Evolutionary conservation across 2,329 filamentous ascomycete genomes (phyloP).

Genomic region (Hymenoscyphus scutula): DNA sequence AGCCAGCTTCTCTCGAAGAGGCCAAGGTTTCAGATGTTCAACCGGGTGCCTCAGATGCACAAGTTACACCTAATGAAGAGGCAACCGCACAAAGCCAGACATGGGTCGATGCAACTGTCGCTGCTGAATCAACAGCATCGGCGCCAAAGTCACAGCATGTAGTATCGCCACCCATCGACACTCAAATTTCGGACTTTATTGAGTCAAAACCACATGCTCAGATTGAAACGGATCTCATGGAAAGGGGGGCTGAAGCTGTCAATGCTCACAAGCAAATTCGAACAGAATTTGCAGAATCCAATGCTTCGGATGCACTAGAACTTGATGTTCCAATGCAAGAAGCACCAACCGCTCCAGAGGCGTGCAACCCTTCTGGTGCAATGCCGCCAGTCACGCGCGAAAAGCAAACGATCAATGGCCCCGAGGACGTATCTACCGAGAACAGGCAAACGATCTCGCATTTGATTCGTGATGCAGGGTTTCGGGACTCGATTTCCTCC

Average conservation of each 20-base stretch:
- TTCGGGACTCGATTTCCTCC: constrained; percentile 45
- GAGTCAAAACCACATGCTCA: not conserved
- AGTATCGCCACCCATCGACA: not conserved
- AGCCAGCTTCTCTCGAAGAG: not conserved
- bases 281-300: not conserved
- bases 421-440: constrained; percentile 26
- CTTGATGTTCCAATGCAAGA: not conserved
- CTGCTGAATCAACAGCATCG: not conserved
- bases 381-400: not conserved
- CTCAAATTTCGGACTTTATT: not conserved
- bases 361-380: not conserved
- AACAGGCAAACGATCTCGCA: constrained; percentile 42
- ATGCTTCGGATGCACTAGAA: not conserved
- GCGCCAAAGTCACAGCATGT: not conserved
- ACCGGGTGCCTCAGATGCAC: not conserved
- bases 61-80: not conserved
- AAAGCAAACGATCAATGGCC: not conserved
- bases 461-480: constrained; percentile 49
- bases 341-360: not conserved
- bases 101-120: not conserved
- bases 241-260: not conserved
- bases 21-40: not conserved
- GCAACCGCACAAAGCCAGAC: not conserved
- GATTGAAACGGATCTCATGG: not conserved
- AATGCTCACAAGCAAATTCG: not conserved